Conservation (phyloP, 164 flowering plant genomes). For the Magnolia officinalis region DNA sequence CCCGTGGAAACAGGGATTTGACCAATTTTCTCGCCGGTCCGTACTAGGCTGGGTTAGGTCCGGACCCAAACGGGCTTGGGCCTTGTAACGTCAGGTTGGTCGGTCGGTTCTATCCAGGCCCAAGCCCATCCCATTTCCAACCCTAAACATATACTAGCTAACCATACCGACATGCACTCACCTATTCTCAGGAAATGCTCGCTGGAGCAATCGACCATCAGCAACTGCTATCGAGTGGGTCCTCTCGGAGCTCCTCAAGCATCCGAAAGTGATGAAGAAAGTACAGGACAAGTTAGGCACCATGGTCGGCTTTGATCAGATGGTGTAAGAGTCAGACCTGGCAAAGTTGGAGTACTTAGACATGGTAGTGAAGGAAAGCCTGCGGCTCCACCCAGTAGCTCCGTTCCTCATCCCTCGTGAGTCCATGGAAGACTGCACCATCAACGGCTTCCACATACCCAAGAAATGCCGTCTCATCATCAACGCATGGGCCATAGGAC, state of each 20-base stretch:
- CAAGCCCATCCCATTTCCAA: too few species aligned
- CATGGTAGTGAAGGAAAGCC: constrained; percentile 16
- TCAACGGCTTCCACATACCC: neutral
- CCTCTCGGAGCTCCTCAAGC: constrained; percentile 9
- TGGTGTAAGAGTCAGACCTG: constrained; percentile 19
- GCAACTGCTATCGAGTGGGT: constrained; percentile 3
- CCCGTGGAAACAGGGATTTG: too few species aligned
- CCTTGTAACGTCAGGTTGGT: too few species aligned
- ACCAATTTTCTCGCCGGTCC: too few species aligned
- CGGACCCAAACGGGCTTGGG: too few species aligned
- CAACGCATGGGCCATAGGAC: neutral
- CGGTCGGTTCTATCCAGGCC: too few species aligned
- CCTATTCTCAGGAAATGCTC: constrained; percentile 4
- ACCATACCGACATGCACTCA: neutral
- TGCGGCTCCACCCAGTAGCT: constrained; percentile 16
- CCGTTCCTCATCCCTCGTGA: constrained; percentile 16
- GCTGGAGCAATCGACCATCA: constrained; percentile 10
- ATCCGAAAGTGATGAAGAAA: constrained; percentile 5
- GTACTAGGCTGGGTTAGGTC: too few species aligned
- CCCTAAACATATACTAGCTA: too few species aligned
- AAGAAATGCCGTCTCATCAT: neutral
- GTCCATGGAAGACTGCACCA: constrained; percentile 1
- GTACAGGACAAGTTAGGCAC: constrained; percentile 5
- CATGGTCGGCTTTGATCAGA: constrained; percentile 8
- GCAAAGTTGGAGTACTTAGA: constrained; percentile 7